Conservation (phyloP, 768 basidiomycete species). For the Boletus huronensis region DNA sequence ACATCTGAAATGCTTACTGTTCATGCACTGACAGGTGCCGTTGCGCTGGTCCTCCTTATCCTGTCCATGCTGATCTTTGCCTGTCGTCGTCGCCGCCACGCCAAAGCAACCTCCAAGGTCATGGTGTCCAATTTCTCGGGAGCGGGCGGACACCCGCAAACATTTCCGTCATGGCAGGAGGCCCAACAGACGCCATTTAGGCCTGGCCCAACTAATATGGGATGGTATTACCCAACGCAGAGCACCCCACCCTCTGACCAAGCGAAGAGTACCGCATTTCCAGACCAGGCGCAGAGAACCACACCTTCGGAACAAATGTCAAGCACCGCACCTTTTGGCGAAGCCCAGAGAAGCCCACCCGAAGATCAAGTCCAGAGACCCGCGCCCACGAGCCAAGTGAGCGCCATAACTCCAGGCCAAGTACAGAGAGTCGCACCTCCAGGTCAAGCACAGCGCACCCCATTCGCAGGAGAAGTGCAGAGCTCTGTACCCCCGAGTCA, state of each 20-base stretch:
- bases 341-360: neutral
- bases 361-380: neutral
- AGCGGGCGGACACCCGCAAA: neutral
- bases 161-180: constrained; percentile 10
- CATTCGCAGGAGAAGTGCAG: neutral
- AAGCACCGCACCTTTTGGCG: neutral
- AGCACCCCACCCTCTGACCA: neutral
- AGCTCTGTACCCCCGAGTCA: neutral
- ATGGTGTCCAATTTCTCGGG: neutral
- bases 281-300: neutral
- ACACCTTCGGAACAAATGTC: neutral
- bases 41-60: constrained; percentile 11
- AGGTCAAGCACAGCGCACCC: neutral
- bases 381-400: neutral
- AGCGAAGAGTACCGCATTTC: neutral
- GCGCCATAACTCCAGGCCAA: neutral
- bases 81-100: constrained; percentile 8
- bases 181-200: neutral
- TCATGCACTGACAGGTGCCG: constrained; percentile 2
- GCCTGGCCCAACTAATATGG: neutral
- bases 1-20: neutral
- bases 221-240: constrained; percentile 7
- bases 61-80: neutral
- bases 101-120: neutral
- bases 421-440: neutral